Base-by-base conservation (phyloP, 176 grass and related monocot species). In the Carex littledalei region DNA sequence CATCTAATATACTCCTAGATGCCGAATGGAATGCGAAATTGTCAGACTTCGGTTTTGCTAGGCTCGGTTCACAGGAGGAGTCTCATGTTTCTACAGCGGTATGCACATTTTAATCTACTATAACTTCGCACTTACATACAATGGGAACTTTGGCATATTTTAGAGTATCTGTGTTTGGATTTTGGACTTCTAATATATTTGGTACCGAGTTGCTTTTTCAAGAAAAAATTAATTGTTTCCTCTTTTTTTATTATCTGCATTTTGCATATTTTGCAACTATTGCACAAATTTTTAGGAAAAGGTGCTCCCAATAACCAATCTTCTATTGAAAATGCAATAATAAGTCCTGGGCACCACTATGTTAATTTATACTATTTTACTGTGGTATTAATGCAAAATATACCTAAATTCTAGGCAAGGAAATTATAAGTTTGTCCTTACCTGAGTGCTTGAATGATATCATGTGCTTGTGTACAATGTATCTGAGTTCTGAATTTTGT, bases 21-120 rank as follows among this genome's bases (percentile, higher is more conserved):
- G 93, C 86, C 18, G 88, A 93, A n/a, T 98, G 95, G 93, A 94
- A 98, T 16, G 95, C 95, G 0, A 98, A 98, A 81, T 81, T 98
- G 57, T 98, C 95, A 0, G 95, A 98, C 49, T 98, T 98, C 10
- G 95, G 95, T n/a, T 92, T 98, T 89, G 95, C 95, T 66, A 92
- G 95, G 84, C 85, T 93, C 65, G 95, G 91, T 18, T 86, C 93
- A 26, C 75, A 89, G 67, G 93, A 98, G 82, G 95, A 88, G 55
- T 92, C 86, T 77, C 93, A 98, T 87, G 95, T 98, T 86, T 98
- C 95, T 26, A 98, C 91, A 82, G 95, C 85, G 79, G 95, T 98
- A 88, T 18, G 90, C 49, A 37, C 35, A 43, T 24, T 84, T 57
- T 31, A 63, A 56, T 52, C 22, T 60, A 78, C 14, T 78, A 34